Base-by-base conservation (phyloP, 768 basidiomycete genomes). In the Panaeolus papilionaceus region DNA sequence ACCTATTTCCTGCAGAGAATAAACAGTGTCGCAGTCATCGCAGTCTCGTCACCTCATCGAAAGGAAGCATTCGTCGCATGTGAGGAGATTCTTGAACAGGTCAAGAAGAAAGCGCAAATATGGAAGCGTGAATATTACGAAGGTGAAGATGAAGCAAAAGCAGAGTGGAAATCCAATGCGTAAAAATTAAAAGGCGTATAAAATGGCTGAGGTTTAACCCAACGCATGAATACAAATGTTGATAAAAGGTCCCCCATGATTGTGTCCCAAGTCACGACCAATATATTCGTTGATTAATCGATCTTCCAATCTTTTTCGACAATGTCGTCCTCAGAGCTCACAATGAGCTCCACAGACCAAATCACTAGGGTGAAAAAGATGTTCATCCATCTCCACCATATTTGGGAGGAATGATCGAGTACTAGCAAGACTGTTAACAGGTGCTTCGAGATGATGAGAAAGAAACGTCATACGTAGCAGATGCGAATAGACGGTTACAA, bases 331-430 rank as follows among this genome's bases (percentile, higher is more conserved):
- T 89, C 92, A n/a, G 86, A 86, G 79, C 89, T 89, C 65, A 95
- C 92, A 38, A 92, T 76, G 61, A 95, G 83, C 77, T 95, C 94
- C 26, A 95, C 81, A 11, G 91, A 88, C 94, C 94, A 95, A 47
- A 94, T 85, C 28, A 89, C 82, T 37, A 95, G 83, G 4, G 92
- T 94, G 78, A 95, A 91, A 80, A 94, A 93, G 39, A 95, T 90
- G 74, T 93, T 93, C 82, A 91, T 90, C 93, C 94, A 95, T 69
- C 94, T 86, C 92, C 94, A 95, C 94, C 94, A 95, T 62, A 94
- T 88, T 74, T 95, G 94, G n/a, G 92, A 93, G 20, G 93, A 92
- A 73, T 93, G 91, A 72, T 95, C 94, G 64, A 95, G 81, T 54
- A 95, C 94, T 94, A 64, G 5, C 58, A 39, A 71, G 54, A 12